Evolutionary conservation across 495 filamentous ascomycete species (phyloP).

Genomic region (Penicillium manginii): DNA sequence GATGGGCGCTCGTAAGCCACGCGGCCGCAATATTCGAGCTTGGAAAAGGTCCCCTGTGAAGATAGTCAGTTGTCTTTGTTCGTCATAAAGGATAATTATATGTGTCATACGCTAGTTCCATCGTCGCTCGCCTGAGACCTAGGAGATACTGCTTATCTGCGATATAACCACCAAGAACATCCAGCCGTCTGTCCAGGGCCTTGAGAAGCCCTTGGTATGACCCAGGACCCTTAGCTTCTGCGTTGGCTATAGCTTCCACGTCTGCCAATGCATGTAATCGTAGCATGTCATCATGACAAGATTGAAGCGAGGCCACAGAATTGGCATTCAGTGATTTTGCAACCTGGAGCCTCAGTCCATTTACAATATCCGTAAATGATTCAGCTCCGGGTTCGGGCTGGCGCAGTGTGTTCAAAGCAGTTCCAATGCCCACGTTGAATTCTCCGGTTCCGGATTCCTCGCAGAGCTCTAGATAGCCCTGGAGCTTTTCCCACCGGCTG

Average conservation of each 20-base stretch:
- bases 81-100: neutral
- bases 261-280: conserved; percentile 87
- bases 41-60: conserved; percentile 46
- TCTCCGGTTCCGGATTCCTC: conserved; percentile 60
- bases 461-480: conserved; percentile 64
- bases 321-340: conserved; percentile 73
- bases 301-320: conserved; percentile 74
- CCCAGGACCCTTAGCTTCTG: conserved; percentile 34
- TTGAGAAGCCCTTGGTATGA: conserved; percentile 50
- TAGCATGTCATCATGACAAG: conserved; percentile 79
- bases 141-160: conserved; percentile 93
- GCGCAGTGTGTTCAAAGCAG: conserved; percentile 68
- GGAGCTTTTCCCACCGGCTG: conserved; percentile 74
- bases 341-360: conserved; percentile 68
- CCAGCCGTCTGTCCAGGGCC: conserved; percentile 73
- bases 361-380: conserved; percentile 62
- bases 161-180: conserved; percentile 82
- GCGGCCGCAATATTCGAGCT: conserved; percentile 75
- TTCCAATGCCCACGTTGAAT: conserved; percentile 82
- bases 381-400: conserved; percentile 46
- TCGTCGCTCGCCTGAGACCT: conserved; percentile 81
- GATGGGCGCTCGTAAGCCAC: conserved; percentile 83
- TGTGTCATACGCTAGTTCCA: conserved; percentile 62
- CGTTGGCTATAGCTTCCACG: conserved; percentile 74
- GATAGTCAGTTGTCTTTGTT: neutral